These are phyloP conservation scores for Xylaria nigripes DNA, from an alignment of 495 filamentous ascomycete species.

Conservation along the genomic window DNA sequence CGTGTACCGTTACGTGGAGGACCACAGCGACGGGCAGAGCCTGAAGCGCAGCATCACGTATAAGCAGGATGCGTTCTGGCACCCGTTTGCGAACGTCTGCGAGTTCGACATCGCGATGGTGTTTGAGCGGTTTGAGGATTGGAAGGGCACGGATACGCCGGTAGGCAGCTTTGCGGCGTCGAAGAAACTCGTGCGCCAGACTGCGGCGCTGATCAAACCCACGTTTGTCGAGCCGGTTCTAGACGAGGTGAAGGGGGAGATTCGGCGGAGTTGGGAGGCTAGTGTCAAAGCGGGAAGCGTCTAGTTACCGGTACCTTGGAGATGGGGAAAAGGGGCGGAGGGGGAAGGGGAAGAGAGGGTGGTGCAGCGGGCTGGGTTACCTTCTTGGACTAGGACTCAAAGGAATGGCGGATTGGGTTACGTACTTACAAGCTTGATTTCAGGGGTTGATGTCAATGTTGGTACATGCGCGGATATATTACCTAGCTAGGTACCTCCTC, in stretches of 20 bases:
- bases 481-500: no score
- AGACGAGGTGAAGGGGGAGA: conserved; percentile 5
- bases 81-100: conserved; percentile 8
- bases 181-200: conserved; percentile 5
- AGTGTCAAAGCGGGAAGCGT: not conserved
- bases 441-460: no score
- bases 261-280: conserved; percentile 5
- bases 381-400: no score
- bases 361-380: not conserved
- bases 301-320: not conserved
- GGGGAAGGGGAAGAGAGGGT: no score
- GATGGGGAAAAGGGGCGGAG: not conserved
- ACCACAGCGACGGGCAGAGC: not conserved
- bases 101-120: conserved; percentile 13
- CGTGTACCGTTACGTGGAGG: conserved; percentile 7
- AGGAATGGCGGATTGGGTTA: no score
- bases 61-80: conserved; percentile 7
- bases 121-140: conserved; percentile 9
- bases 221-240: conserved; percentile 9
- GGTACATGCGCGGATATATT: no score
- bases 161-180: conserved; percentile 1
- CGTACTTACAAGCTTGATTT: no score
- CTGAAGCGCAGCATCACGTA: conserved; percentile 9
- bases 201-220: conserved; percentile 3
- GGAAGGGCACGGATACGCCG: conserved; percentile 6